Evolutionary conservation across 805 yeast species (phyloP), one percentile per base, ranked within the genome.

Genomic region (Pichia insulana): DNA sequence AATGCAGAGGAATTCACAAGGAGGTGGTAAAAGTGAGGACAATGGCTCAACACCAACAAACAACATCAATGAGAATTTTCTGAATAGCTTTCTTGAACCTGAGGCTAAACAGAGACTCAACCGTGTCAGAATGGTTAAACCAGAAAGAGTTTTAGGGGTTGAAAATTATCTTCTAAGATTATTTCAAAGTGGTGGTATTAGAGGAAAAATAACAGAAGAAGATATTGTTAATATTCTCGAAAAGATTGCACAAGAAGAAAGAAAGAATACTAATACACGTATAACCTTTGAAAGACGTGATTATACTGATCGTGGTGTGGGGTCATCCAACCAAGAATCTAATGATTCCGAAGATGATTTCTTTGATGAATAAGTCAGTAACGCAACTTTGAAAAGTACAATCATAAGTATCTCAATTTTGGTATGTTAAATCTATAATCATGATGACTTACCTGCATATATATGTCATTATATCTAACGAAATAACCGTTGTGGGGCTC

Each of bases 101-200:
- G 76, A 73, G 40, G 98, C 97, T 1, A 71, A 94, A 37, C 97
- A 90, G 56, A 71, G 98, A 45, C 69, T 90, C 36, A 76, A 89
- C 16, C 70, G 98, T 45, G 94, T 90, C 16, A 68, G 87, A 25
- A 73, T 92, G 58, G 98, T 90, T 35, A 77, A 89, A 56, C 94
- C 94, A 2, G 97, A 92, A 41, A 70, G 97, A 43, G 97, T 95
- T 1, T 73, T 74, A 40, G 84, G 88, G 3, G 97, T 88, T 12
- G 97, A 90, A 54, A 78, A 80, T 48, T 78, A 90, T 53, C 65
- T 90, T 36, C 64, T 83, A 22, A 76, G 79, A 52, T 64, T 90
- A 59, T 83, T 80, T 8, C 76, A 78, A 46, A 71, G 83, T 50
- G 97, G 97, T 2, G 86, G 83, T 46, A 65, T 90, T 30, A 68